Evolutionary conservation across 2,329 filamentous ascomycete genomes (phyloP), one percentile per base, ranked within the genome.

Genomic region (Sphaceloma murrayae): DNA sequence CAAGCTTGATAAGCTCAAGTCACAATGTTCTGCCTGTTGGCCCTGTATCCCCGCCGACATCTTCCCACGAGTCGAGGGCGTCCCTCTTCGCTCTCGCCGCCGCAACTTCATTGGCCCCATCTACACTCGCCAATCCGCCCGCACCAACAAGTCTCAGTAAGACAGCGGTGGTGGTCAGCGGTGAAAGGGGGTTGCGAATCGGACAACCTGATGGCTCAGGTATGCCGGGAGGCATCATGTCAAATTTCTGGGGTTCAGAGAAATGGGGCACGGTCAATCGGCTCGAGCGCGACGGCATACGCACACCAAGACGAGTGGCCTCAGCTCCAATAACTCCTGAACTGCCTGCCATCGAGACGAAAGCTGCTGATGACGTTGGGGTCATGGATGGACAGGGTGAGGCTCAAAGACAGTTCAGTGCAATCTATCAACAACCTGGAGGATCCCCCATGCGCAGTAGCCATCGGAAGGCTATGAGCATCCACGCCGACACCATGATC

Each of bases 171-270:
- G 72, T 85, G 18, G 77, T 89, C 11, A 85, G 82, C 53, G 82
- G 80, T 42, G 87, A 94, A 56, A 75, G 81, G 48, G 77, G 78
- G 2, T 69, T 86, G 46, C 74, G 73, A 2, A 51, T 53, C 18
- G 78, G 78, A n/a, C 64, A 67, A 38, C 68, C 67, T 48, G 74
- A 78, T 53, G 75, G 70, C 34, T 73, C 73, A n/a, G 77, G 82
- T 31, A 77, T 94, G 63, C 85, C 88, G 1, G 84, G 83, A 39
- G 86, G 85, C 10, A 78, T 95, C 49, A 77, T 94, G 68, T 88
- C 88, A 22, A 96, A 96, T 59, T 75, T 93, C 46, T 96, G 89
- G 89, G 89, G 89, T 39, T 93, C 80, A 56, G 82, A 78, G 46
- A 80, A 87, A 34, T 94, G 87, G 85, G 77, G 77, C 10, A 75